phyloP scores from a whole-genome alignment of 345 rosid species.

The Arabis alpina region DNA sequence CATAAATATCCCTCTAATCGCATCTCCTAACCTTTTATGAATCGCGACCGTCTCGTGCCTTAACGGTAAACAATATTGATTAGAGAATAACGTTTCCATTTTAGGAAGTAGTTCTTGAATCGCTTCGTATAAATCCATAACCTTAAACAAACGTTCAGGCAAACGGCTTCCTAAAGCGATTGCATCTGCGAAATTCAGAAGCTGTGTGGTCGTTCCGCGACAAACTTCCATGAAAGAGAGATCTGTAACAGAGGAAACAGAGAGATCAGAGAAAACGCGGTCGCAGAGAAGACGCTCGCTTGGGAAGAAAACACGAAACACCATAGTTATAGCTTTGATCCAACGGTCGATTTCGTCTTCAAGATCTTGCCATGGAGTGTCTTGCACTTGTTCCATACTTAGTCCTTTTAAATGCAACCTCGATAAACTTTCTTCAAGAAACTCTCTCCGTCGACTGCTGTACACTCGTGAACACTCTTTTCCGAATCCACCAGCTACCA shows the following conservation, averaged over 20 bases:
- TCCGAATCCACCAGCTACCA: conserved; percentile 78
- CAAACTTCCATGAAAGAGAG: conserved; percentile 93
- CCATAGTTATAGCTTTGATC: conserved; percentile 75
- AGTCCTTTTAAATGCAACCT: conserved; percentile 70
- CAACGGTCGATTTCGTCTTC: conserved; percentile 89
- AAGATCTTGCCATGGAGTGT: conserved; percentile 73
- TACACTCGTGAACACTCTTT: conserved; percentile 85
- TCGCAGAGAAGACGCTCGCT: conserved; percentile 92
- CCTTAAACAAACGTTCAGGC: conserved; percentile 87
- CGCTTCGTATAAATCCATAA: conserved; percentile 81
- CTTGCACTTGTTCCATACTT: conserved; percentile 76
- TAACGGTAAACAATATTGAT: conserved; percentile 64
- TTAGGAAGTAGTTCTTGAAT: conserved; percentile 76
- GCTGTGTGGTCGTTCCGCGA: conserved; percentile 73
- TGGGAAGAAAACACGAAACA: conserved; percentile 80
- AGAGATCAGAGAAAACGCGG: conserved; percentile 76
- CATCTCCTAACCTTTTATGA: conserved; percentile 80
- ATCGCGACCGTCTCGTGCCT: conserved; percentile 69
- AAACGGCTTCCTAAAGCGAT: conserved; percentile 76
- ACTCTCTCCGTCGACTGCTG: conserved; percentile 75
- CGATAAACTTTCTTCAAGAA: conserved; percentile 80
- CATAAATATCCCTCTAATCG: conserved; percentile 85
- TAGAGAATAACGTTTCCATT: conserved; percentile 62
- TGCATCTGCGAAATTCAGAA: conserved; percentile 77
- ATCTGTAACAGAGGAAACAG: conserved; percentile 59